phyloP scores from a whole-genome alignment of 768 basidiomycete species.

The Russula ochroleuca region DNA sequence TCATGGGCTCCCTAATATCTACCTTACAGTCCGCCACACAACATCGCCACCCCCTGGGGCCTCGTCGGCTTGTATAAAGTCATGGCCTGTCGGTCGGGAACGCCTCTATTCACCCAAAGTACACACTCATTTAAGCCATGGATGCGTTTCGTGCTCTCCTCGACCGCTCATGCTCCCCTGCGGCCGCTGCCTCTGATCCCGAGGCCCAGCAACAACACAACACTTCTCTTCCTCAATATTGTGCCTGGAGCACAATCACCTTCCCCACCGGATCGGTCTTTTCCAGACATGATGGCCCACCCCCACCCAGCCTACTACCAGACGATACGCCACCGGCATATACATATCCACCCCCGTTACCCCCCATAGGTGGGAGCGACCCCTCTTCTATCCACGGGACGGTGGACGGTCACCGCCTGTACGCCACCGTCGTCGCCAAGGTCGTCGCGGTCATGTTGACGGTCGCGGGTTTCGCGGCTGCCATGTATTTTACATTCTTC shows the following conservation, averaged over 20 bases:
- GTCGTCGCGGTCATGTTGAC: not conserved
- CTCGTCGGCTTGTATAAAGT: conserved; percentile 6
- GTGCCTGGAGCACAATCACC: conserved; percentile 19
- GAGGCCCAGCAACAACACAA: conserved; percentile 14
- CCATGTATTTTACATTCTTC: not conserved
- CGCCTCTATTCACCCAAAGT: not conserved
- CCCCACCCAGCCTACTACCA: too few species aligned
- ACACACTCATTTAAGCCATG: not conserved
- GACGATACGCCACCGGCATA: not conserved
- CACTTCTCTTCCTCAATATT: not conserved
- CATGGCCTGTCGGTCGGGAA: conserved; percentile 1
- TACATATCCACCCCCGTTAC: conserved; percentile 35
- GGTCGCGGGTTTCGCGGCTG: not conserved
- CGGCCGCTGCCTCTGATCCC: conserved; percentile 2
- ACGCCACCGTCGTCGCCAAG: not conserved
- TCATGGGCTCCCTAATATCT: not conserved
- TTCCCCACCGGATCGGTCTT: not conserved
- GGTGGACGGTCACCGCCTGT: not conserved
- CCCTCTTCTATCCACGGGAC: not conserved
- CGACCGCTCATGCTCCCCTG: not conserved
- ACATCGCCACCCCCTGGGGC: not conserved
- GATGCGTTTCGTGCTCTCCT: not conserved
- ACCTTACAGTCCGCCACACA: not conserved
- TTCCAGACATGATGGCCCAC: not conserved
- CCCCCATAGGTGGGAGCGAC: conserved; percentile 35